Evolutionary conservation across 108 stramenopile species (phyloP).

Genomic region (Cyclotella baltica): DNA sequence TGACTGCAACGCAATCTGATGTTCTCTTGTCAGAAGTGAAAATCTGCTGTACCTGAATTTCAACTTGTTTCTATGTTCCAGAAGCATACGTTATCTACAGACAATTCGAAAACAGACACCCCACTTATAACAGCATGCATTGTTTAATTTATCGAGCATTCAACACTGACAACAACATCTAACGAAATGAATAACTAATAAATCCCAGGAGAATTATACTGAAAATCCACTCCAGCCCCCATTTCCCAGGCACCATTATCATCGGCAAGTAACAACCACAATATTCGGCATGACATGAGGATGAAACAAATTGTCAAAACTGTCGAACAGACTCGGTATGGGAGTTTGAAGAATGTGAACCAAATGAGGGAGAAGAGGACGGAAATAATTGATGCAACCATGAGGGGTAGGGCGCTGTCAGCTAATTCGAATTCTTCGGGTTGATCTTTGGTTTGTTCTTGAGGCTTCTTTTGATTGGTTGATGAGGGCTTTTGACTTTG

Average conservation of each 20-base stretch:
- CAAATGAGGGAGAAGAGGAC: conserved; percentile 56
- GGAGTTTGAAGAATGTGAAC: conserved; percentile 57
- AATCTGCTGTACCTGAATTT: no score
- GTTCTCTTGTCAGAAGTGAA: no score
- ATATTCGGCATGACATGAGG: conserved; percentile 28
- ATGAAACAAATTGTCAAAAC: conserved; percentile 19
- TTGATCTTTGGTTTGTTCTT: conserved; percentile 17
- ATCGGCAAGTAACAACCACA: conserved; percentile 60
- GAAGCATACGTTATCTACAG: no score
- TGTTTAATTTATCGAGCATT: no score
- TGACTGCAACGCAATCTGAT: no score
- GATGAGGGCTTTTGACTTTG: background rate
- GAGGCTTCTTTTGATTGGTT: conserved; percentile 14
- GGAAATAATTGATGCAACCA: conserved; percentile 64
- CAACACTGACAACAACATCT: no score
- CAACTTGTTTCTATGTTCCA: no score
- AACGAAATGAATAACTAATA: conserved; percentile 15
- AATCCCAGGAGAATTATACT: conserved; percentile 46
- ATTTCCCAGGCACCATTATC: conserved; percentile 55
- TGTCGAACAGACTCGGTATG: conserved; percentile 39
- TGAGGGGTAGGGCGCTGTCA: conserved; percentile 59
- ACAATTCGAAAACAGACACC: no score
- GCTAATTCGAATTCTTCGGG: conserved; percentile 48
- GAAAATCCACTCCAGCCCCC: conserved; percentile 48
- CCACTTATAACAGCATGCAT: no score